These are phyloP conservation scores for Podospora australis DNA, from an alignment of 495 filamentous ascomycete genomes.

Conservation along the genomic window DNA sequence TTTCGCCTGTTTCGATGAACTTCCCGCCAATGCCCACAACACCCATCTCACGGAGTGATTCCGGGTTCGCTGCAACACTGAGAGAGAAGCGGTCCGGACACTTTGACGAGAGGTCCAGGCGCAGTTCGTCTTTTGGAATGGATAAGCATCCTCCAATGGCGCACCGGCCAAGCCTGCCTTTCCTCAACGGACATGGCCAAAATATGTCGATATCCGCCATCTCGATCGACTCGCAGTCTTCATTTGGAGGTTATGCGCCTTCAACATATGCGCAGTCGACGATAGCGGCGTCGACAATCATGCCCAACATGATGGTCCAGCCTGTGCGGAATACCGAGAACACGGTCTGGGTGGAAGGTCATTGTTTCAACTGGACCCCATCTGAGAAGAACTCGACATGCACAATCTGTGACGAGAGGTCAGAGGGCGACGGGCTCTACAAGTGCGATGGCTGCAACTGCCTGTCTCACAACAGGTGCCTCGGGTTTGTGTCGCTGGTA, in stretches of 20 bases:
- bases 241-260: slow-evolving; percentile 78
- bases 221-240: slow-evolving; percentile 64
- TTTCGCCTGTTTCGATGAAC: slow-evolving; percentile 73
- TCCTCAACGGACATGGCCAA: slow-evolving; percentile 68
- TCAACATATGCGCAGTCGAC: slow-evolving; percentile 96
- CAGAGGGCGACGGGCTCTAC: slow-evolving; percentile 80
- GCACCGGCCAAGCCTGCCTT: slow-evolving; percentile 77
- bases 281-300: slow-evolving; percentile 94
- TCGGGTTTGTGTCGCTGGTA: slow-evolving; percentile 72
- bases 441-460: slow-evolving; percentile 74
- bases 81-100: slow-evolving; percentile 93
- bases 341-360: slow-evolving; percentile 87
- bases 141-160: slow-evolving; percentile 52
- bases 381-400: slow-evolving; percentile 66
- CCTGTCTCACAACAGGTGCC: slow-evolving; percentile 72
- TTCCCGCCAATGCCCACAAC: slow-evolving; percentile 71
- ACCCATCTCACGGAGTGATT: slow-evolving; percentile 79
- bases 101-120: slow-evolving; percentile 74
- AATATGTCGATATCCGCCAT: slow-evolving; percentile 81
- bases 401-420: slow-evolving; percentile 81
- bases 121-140: slow-evolving; percentile 86
- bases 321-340: slow-evolving; percentile 81
- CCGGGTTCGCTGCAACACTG: slow-evolving; percentile 78
- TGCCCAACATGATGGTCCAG: slow-evolving; percentile 82
- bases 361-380: slow-evolving; percentile 71